Evolutionary conservation across 1,284 basidiomycete genomes (phyloP).

Genomic region (Sporisorium exsertum): DNA sequence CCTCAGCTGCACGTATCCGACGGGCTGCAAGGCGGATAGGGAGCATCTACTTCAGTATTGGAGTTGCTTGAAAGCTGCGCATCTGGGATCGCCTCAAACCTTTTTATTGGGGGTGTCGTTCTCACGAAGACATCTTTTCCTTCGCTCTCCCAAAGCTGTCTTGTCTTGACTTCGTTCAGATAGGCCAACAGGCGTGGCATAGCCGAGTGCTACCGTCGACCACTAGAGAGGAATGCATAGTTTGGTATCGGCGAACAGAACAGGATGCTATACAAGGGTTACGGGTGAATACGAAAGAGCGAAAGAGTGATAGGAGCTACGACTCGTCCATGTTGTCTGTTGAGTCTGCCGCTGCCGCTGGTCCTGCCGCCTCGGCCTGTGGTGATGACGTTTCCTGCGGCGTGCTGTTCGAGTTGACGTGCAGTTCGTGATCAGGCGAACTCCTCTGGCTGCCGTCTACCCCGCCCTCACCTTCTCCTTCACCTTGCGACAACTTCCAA

Average conservation of each 20-base stretch:
- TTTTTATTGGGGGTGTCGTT: too few relatives aligned
- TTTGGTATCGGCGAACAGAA: conserved; percentile 18
- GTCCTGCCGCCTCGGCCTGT: not conserved
- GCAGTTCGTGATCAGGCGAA: conserved; percentile 21
- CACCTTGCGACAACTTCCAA: conserved; percentile 56
- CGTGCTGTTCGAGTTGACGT: conserved; percentile 1
- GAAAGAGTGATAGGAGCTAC: not conserved
- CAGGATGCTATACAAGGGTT: conserved; percentile 12
- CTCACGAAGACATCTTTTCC: too few relatives aligned
- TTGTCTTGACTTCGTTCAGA: not conserved
- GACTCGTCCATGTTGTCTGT: conserved; percentile 41
- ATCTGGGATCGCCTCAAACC: conserved; percentile 51
- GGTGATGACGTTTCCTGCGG: conserved; percentile 2
- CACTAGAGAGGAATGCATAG: conserved; percentile 9
- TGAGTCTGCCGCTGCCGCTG: not conserved
- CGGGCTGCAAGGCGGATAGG: conserved; percentile 51
- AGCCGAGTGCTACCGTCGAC: too few relatives aligned
- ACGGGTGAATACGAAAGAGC: not conserved
- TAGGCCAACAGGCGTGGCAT: not conserved
- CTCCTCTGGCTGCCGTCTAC: conserved; percentile 17
- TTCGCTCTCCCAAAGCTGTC: too few relatives aligned
- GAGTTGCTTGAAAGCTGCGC: conserved; percentile 58
- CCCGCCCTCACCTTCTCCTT: conserved; percentile 6
- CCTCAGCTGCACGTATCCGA: conserved; percentile 60
- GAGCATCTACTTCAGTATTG: conserved; percentile 39